Conservation (phyloP, 371 early-diverging fungal species). For the Mycotypha africana region DNA sequence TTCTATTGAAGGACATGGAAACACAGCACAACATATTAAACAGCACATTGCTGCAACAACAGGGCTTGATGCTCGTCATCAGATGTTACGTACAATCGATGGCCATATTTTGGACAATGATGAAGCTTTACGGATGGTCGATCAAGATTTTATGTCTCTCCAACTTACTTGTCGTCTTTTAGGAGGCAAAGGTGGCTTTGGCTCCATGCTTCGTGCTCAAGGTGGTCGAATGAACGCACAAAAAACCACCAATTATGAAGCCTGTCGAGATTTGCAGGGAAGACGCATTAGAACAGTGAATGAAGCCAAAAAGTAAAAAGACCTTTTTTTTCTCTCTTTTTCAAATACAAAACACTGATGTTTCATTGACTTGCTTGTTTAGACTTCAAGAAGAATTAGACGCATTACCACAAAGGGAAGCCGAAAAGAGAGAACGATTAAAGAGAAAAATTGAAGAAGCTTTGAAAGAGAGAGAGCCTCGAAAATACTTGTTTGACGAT, state of each 20-base stretch:
- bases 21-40: too few relatives aligned
- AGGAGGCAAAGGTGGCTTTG: constrained; percentile 97
- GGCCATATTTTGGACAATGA: constrained; percentile 34
- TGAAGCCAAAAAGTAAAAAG: constrained; percentile 80
- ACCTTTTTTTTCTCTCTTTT: too few relatives aligned
- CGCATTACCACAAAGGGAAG: constrained; percentile 65
- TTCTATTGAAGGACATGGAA: too few relatives aligned
- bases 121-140: too few relatives aligned
- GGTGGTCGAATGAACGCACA: constrained; percentile 90
- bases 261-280: constrained; percentile 91
- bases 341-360: too few relatives aligned
- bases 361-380: too few relatives aligned
- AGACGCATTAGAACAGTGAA: constrained; percentile 85
- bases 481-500: constrained; percentile 82
- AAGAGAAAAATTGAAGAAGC: constrained; percentile 84
- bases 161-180: constrained; percentile 38
- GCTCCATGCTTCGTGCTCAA: constrained; percentile 90
- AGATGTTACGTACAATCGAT: constrained; percentile 36
- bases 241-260: constrained; percentile 89
- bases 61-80: constrained; percentile 22
- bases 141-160: too few relatives aligned
- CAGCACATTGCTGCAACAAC: too few relatives aligned
- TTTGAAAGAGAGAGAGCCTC: constrained; percentile 59
- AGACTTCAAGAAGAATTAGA: constrained; percentile 79
- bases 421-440: constrained; percentile 59